Conservation (phyloP, 2,329 filamentous ascomycete genomes). For the Alternaria conjuncta region DNA sequence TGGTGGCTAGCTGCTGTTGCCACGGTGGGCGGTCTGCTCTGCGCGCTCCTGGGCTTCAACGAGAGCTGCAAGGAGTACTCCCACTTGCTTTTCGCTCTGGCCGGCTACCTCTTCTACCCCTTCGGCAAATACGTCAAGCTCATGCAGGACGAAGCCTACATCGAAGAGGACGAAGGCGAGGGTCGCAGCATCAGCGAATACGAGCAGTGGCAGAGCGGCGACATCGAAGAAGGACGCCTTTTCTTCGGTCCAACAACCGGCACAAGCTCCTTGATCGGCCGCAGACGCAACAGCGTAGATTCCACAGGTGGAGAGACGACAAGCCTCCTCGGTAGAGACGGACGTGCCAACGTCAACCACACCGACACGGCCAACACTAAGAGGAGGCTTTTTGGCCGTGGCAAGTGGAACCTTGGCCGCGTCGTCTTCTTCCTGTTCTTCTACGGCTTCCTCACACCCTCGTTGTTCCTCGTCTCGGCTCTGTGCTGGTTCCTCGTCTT, state of each 20-base stretch:
- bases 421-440: slow-evolving; percentile 97
- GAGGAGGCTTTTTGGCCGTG: slow-evolving; percentile 88
- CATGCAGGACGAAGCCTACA: slow-evolving; percentile 90
- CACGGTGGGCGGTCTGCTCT: slow-evolving; percentile 75
- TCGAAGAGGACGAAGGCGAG: slow-evolving; percentile 93
- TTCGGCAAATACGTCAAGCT: slow-evolving; percentile 96
- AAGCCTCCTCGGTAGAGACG: slow-evolving; percentile 76
- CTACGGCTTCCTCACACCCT: slow-evolving; percentile 87
- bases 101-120: slow-evolving; percentile 89
- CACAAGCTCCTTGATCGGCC: slow-evolving; percentile 78
- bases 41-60: slow-evolving; percentile 79
- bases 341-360: slow-evolving; percentile 55
- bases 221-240: slow-evolving; percentile 91
- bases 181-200: slow-evolving; percentile 98
- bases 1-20: slow-evolving; percentile 92
- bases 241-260: slow-evolving; percentile 87
- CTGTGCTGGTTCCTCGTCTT: slow-evolving; percentile 98
- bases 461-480: slow-evolving; percentile 81
- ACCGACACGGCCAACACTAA: slow-evolving; percentile 63
- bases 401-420: slow-evolving; percentile 92
- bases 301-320: slow-evolving; percentile 88
- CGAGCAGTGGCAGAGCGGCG: slow-evolving; percentile 97
- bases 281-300: slow-evolving; percentile 86
- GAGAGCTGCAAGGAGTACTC: slow-evolving; percentile 86
- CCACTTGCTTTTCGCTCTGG: slow-evolving; percentile 80